These are phyloP conservation scores for Hypoxylon sp. DNA, from an alignment of 2,329 filamentous ascomycete genomes.

Conservation along the genomic window DNA sequence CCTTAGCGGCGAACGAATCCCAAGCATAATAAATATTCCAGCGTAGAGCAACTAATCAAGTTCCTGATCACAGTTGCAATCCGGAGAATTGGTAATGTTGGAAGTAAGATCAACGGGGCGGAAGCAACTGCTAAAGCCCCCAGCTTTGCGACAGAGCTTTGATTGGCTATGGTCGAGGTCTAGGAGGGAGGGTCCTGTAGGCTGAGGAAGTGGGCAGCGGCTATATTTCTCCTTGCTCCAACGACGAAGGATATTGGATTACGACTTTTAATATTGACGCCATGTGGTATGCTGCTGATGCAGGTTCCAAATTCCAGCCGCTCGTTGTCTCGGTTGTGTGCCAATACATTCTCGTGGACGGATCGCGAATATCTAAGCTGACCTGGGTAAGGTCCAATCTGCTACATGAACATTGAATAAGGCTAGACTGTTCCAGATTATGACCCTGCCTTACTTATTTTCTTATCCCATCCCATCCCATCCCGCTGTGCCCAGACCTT, in stretches of 20 bases:
- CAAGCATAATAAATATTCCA: not conserved
- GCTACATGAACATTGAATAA: slow-evolving; percentile 18
- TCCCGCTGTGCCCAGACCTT: slow-evolving; percentile 31
- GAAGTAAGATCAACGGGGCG: slow-evolving; percentile 34
- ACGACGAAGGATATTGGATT: slow-evolving; percentile 15
- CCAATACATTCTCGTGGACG: slow-evolving; percentile 15
- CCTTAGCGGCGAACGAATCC: slow-evolving; percentile 20
- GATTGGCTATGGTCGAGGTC: slow-evolving; percentile 28
- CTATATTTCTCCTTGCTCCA: slow-evolving; percentile 22
- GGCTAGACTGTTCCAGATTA: slow-evolving; percentile 35
- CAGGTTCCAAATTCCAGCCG: slow-evolving; percentile 30
- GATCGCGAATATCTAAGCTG: slow-evolving; percentile 21
- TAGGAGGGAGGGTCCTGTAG: slow-evolving; percentile 21
- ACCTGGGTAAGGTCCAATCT: slow-evolving; percentile 29
- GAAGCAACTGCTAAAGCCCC: slow-evolving; percentile 25
- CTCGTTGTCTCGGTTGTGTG: slow-evolving; percentile 10
- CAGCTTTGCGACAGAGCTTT: slow-evolving; percentile 34
- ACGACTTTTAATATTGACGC: slow-evolving; percentile 11
- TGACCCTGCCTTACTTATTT: slow-evolving; percentile 22
- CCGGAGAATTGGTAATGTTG: slow-evolving; percentile 33
- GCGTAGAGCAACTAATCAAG: slow-evolving; percentile 34
- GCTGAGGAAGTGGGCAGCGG: slow-evolving; percentile 21
- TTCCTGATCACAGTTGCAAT: slow-evolving; percentile 35
- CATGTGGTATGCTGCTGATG: slow-evolving; percentile 28
- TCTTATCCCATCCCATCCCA: slow-evolving; percentile 24